Evolutionary conservation across 768 basidiomycete species (phyloP).

Genomic region (Pisolithus sp.): DNA sequence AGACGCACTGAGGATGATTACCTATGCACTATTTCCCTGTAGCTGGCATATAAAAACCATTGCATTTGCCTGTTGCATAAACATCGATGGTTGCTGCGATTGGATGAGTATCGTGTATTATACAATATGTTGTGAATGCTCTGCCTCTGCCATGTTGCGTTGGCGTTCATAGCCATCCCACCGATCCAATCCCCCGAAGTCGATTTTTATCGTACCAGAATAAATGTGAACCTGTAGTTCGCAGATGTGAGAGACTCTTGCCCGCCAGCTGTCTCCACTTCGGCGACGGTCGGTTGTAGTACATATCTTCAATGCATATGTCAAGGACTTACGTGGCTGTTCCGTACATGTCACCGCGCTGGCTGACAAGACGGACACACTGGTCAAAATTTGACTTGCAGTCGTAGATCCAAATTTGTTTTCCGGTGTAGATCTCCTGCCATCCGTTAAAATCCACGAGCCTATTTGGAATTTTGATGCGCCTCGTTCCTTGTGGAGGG

Average conservation of each 20-base stretch:
- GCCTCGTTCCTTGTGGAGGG: constrained; percentile 39
- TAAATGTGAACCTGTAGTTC: constrained; percentile 68
- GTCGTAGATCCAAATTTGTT: constrained; percentile 74
- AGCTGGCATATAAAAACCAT: constrained; percentile 17
- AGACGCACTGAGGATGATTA: constrained; percentile 8
- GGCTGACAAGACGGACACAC: constrained; percentile 61
- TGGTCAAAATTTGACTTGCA: constrained; percentile 56
- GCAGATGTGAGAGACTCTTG: constrained; percentile 58
- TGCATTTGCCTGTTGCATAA: constrained; percentile 7
- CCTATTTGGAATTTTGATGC: constrained; percentile 45
- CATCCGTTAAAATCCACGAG: constrained; percentile 57
- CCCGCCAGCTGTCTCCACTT: constrained; percentile 82
- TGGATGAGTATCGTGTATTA: background rate
- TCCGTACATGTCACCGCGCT: constrained; percentile 59
- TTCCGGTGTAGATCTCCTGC: constrained; percentile 70
- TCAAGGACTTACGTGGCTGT: constrained; percentile 63
- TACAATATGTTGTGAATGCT: constrained; percentile 5
- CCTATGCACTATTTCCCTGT: constrained; percentile 20
- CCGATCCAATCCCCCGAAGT: constrained; percentile 70
- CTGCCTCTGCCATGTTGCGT: constrained; percentile 59
- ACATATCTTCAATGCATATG: background rate
- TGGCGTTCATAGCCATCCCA: constrained; percentile 62
- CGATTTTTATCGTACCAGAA: constrained; percentile 55
- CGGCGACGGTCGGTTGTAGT: constrained; percentile 3
- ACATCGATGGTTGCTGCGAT: background rate